These are phyloP conservation scores for Panaeolus papilionaceus DNA, from an alignment of 768 basidiomycete species.

Conservation along the genomic window DNA sequence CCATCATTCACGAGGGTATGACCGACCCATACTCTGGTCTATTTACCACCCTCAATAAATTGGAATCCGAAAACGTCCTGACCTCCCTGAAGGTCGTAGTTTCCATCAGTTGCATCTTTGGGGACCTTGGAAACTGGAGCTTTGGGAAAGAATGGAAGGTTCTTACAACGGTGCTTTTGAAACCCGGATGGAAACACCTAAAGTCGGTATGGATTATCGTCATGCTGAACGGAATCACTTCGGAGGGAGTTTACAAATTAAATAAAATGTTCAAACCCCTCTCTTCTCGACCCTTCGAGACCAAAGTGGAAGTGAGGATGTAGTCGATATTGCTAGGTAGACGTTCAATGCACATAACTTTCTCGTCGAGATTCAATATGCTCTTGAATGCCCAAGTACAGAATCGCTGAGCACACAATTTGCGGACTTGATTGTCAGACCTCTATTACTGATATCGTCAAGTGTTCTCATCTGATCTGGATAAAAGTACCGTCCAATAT, in stretches of 20 bases:
- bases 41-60: background rate
- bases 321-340: background rate
- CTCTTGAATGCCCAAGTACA: too few species aligned
- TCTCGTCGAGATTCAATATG: too few species aligned
- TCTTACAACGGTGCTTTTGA: background rate
- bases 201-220: background rate
- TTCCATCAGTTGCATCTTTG: background rate
- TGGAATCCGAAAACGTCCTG: background rate
- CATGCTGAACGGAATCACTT: background rate
- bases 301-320: background rate
- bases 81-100: background rate
- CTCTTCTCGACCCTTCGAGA: background rate
- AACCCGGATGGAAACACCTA: background rate
- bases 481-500: too few species aligned
- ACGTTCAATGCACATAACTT: too few species aligned
- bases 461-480: too few species aligned
- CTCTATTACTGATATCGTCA: too few species aligned
- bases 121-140: background rate
- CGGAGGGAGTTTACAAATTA: background rate
- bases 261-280: background rate
- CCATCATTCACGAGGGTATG: background rate
- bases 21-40: background rate
- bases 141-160: background rate
- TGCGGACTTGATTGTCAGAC: too few species aligned
- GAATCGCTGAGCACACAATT: too few species aligned